Base-by-base conservation (phyloP, 805 yeast species). In the Saturnispora zaruensis region DNA sequence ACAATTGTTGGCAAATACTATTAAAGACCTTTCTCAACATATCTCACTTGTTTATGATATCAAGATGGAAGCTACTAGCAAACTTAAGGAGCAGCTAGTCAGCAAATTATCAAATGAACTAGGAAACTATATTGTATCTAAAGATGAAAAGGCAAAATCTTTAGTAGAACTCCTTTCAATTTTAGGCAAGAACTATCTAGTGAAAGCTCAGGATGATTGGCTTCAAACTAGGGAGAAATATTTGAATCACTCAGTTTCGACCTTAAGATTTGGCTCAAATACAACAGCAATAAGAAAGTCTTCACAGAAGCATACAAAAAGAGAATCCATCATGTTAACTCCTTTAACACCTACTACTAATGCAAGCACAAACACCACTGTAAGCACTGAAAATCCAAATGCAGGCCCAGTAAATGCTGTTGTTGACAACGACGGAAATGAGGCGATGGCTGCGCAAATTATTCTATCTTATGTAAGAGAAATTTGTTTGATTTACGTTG, bases 31-130 rank as follows among this genome's bases (percentile, higher is more conserved):
- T 55, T 38, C 61, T 54, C 54, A 52, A 16, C 55, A 57, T 6
- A 34, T 57, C 9, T 49, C 49, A 21, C 41, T 55, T 21, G 30
- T 50, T 6, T 46, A 51, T 45, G 49, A 54, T 18, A 14, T 57
- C 14, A 57, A 54, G 34, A 5, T 45, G 16, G 45, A 64, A 59
- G 68, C 42, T 68, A 44, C 57, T 16, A 58, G 61, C 6, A 52
- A 51, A 11, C 34, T 63, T 26, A 52, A 51, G 3, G 59, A 61
- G n/a, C 41, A 48, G 20, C 48, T 64, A 24, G 53, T 58, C 2
- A 49, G 48, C 13, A 43, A 50, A 23, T 49, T 64, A 16, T 48
- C 54, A 3, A 49, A 55, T 54, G 65, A 64, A 43, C 47, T 64
- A 7, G 37, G 38, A 9, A 7, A 23, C 11, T 41, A 48, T 20